Conservation (phyloP, 2,329 filamentous ascomycete genomes). For the Aspergillus flavus region DNA sequence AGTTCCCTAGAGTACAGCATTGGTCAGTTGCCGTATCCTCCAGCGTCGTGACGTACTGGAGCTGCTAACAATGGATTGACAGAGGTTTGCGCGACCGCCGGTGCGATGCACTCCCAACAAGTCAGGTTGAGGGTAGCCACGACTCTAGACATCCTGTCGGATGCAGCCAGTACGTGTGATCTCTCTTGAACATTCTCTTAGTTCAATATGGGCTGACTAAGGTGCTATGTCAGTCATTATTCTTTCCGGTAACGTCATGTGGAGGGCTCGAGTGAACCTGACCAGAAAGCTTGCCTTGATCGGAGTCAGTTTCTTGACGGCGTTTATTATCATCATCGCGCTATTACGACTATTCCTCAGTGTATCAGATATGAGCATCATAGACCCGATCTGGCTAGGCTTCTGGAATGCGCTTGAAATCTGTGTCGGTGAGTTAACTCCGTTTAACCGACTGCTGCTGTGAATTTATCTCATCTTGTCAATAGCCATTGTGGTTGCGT, state of each 20-base stretch:
- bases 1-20: neutral
- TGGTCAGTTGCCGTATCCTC: neutral
- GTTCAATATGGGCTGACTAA: neutral
- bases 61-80: neutral
- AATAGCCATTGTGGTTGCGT: slow-evolving; percentile 9
- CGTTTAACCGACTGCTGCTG: neutral
- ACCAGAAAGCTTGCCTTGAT: slow-evolving; percentile 6
- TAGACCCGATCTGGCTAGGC: neutral
- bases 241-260: slow-evolving; percentile 7
- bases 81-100: slow-evolving; percentile 1
- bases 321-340: slow-evolving; percentile 8
- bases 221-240: slow-evolving; percentile 3
- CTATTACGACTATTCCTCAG: slow-evolving; percentile 4
- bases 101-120: neutral
- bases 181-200: neutral
- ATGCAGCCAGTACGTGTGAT: slow-evolving; percentile 9
- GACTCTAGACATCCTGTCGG: slow-evolving; percentile 6
- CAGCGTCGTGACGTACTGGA: neutral
- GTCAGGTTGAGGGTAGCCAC: slow-evolving; percentile 4
- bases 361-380: neutral
- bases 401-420: slow-evolving; percentile 10
- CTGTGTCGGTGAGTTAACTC: slow-evolving; percentile 7
- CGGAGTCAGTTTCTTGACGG: slow-evolving; percentile 9
- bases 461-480: neutral
- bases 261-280: slow-evolving; percentile 3